Evolutionary conservation across 2,329 filamentous ascomycete genomes (phyloP).

Genomic region (Mariannaea sp.): DNA sequence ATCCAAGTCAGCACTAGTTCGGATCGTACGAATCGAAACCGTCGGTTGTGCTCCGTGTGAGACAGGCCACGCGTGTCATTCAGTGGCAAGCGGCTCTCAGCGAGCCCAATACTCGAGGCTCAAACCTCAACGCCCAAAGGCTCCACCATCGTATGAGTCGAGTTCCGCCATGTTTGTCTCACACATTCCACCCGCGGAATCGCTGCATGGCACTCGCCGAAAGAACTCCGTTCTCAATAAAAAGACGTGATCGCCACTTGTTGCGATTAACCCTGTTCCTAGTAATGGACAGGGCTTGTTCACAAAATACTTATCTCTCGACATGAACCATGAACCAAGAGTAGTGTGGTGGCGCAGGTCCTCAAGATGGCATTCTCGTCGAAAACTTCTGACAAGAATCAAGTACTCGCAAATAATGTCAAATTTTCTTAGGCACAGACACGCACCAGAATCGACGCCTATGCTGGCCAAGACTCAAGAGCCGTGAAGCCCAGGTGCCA

Average conservation of each 20-base stretch:
- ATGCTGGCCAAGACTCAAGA: constrained; percentile 33
- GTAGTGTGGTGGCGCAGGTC: not conserved
- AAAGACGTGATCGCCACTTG: constrained; percentile 1
- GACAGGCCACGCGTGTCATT: constrained; percentile 1
- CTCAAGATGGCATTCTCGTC: not conserved
- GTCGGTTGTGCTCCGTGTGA: constrained; percentile 3
- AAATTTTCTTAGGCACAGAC: not conserved
- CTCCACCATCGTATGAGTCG: constrained; percentile 27
- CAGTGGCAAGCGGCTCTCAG: not conserved
- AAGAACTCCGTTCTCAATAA: constrained; percentile 15
- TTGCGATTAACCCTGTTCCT: constrained; percentile 14
- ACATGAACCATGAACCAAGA: not conserved
- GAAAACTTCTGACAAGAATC: too few relatives aligned
- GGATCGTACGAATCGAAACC: constrained; percentile 13
- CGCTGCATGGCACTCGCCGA: constrained; percentile 21
- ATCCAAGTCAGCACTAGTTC: constrained; percentile 4
- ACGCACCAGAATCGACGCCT: constrained; percentile 8
- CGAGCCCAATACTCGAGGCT: constrained; percentile 2
- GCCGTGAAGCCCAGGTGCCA: constrained; percentile 29
- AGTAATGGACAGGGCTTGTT: constrained; percentile 5
- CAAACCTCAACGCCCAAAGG: not conserved
- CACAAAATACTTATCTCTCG: not conserved
- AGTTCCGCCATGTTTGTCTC: constrained; percentile 23
- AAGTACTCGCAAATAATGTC: not conserved
- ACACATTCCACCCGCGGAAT: constrained; percentile 23